Conservation (phyloP, 352 stramenopile species). For the Discostella stelligera region DNA sequence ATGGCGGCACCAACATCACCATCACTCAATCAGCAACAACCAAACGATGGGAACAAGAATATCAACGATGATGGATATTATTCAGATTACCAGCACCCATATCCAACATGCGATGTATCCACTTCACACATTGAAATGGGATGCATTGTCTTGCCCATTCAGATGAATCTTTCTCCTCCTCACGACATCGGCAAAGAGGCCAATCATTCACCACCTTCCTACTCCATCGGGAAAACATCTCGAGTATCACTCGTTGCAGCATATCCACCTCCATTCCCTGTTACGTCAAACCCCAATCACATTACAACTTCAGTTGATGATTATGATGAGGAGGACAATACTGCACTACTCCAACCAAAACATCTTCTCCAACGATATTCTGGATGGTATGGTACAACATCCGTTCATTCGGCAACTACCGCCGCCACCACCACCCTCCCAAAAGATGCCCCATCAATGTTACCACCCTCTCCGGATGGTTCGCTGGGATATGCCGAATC, state of each 20-base stretch:
- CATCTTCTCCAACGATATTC: slow-evolving; percentile 26
- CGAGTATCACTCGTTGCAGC: slow-evolving; percentile 34
- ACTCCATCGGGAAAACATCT: slow-evolving; percentile 25
- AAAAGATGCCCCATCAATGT: not conserved
- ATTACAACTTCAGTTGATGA: not conserved
- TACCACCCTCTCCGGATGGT: not conserved
- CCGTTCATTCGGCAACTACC: slow-evolving; percentile 15
- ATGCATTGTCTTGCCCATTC: not conserved
- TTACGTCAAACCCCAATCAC: not conserved
- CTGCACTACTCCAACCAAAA: slow-evolving; percentile 11
- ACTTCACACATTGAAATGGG: not conserved
- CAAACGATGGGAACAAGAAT: no score
- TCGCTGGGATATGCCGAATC: slow-evolving; percentile 19
- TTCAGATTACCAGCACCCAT: no score
- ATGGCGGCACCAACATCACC: no score
- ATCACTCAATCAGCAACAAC: not conserved
- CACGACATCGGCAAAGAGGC: no score
- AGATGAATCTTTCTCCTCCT: not conserved
- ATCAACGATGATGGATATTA: no score
- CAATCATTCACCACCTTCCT: not conserved
- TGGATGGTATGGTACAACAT: slow-evolving; percentile 31
- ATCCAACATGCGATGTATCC: not conserved
- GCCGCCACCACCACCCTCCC: not conserved
- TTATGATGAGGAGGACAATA: not conserved
- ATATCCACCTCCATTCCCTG: slow-evolving; percentile 28